Conservation (phyloP, 345 rosid species). For the Syzygium aromaticum region DNA sequence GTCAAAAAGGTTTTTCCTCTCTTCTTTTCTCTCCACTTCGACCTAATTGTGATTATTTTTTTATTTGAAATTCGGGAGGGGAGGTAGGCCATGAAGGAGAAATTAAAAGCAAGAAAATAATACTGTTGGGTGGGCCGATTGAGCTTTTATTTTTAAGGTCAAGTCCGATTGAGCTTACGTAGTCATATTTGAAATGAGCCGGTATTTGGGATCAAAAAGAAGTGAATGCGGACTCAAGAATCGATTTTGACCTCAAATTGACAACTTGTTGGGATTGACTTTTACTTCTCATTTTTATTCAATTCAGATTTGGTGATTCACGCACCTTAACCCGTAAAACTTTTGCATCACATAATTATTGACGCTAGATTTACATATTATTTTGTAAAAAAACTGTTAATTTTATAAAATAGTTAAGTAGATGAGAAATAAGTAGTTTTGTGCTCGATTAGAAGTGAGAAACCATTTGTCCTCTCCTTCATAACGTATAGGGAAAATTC, state of each 20-base stretch:
- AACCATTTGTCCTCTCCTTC: no score
- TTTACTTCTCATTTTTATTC: neutral
- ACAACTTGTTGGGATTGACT: neutral
- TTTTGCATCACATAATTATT: neutral
- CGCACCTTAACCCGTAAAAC: neutral
- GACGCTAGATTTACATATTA: neutral
- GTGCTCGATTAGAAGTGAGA: no score
- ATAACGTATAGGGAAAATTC: no score
- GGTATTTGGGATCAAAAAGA: neutral
- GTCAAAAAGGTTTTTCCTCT: neutral
- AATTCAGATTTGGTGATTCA: neutral
- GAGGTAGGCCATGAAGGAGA: neutral
- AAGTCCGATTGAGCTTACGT: no score
- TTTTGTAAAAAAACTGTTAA: no score
- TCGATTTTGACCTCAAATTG: neutral
- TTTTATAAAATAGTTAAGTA: neutral
- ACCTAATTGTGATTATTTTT: neutral
- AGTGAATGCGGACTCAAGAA: neutral
- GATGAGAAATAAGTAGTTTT: no score
- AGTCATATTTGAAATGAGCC: neutral
- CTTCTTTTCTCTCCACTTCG: neutral
- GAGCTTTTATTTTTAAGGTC: neutral
- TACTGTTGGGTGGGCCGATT: neutral
- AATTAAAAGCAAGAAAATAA: neutral
- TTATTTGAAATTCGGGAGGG: neutral